Conservation (phyloP, 2,329 filamentous ascomycete genomes). For the Colletotrichum musae region DNA sequence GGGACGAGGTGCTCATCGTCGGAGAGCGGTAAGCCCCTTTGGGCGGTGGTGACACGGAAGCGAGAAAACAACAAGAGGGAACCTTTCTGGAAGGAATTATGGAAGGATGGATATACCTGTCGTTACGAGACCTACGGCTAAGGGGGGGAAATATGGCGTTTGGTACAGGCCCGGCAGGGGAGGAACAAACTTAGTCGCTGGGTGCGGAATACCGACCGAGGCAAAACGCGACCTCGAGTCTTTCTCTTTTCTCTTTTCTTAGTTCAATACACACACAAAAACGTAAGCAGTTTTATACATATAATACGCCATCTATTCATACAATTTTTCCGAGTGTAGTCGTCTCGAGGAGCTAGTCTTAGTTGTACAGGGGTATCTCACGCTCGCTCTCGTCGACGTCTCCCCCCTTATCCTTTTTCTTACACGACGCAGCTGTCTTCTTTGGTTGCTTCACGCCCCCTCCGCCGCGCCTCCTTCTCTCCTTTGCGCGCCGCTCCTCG, state of each 20-base stretch:
- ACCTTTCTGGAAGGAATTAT: not conserved
- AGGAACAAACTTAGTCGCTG: not conserved
- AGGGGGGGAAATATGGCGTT: not conserved
- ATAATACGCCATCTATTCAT: not conserved
- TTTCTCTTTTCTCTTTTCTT: not conserved
- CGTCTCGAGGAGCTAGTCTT: not conserved
- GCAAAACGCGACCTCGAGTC: not conserved
- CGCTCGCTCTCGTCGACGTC: not conserved
- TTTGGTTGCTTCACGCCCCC: too few species aligned
- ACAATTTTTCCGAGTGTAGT: not conserved
- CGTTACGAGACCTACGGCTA: conserved; percentile 13
- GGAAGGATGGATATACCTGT: conserved; percentile 32
- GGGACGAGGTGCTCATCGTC: conserved; percentile 8
- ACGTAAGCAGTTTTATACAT: not conserved
- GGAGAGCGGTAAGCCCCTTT: not conserved
- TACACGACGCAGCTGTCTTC: too few species aligned
- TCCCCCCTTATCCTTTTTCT: too few species aligned
- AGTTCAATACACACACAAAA: not conserved
- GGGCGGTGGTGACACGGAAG: too few species aligned
- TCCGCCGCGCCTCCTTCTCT: too few species aligned
- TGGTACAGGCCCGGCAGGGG: conserved; percentile 11
- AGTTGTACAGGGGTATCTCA: conserved; percentile 25
- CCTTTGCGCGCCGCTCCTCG: not conserved
- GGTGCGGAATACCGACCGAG: conserved; percentile 8
- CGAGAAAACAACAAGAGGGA: too few species aligned